phyloP scores from a whole-genome alignment of 2,329 filamentous ascomycete species.

The Aspergillus tubingensis region DNA sequence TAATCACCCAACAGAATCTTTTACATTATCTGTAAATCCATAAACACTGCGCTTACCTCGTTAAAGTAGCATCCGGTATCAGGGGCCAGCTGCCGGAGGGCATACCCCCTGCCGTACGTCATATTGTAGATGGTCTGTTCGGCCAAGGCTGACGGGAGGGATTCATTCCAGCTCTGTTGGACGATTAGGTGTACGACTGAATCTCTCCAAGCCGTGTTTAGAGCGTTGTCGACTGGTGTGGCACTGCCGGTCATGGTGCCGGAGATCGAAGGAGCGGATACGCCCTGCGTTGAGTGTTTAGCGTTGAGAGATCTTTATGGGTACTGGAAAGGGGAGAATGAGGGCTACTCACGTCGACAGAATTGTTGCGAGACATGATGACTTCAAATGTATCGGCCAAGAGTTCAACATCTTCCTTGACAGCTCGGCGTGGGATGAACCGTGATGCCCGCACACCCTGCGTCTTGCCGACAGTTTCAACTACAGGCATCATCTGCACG shows the following conservation, averaged over 20 bases:
- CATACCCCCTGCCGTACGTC: slow-evolving; percentile 20
- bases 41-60: slow-evolving; percentile 18
- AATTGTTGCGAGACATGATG: neutral
- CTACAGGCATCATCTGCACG: neutral
- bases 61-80: slow-evolving; percentile 35
- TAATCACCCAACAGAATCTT: too few species aligned
- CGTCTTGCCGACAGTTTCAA: neutral
- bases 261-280: slow-evolving; percentile 17
- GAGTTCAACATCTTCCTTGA: neutral
- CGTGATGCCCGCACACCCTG: neutral
- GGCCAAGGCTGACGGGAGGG: slow-evolving; percentile 4
- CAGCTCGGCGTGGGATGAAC: neutral
- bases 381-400: neutral
- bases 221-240: slow-evolving; percentile 14
- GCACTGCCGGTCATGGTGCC: slow-evolving; percentile 16
- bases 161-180: slow-evolving; percentile 15
- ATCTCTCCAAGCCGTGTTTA: slow-evolving; percentile 24
- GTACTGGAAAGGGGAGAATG: too few species aligned
- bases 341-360: neutral
- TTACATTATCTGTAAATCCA: too few species aligned
- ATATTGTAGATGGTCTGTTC: slow-evolving; percentile 13
- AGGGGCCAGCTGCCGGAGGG: slow-evolving; percentile 25
- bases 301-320: neutral
- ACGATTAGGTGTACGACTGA: slow-evolving; percentile 18
- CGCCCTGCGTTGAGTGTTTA: neutral